These are phyloP conservation scores for Ogataea glucozyma DNA, from an alignment of 805 yeast genomes.

Conservation along the genomic window DNA sequence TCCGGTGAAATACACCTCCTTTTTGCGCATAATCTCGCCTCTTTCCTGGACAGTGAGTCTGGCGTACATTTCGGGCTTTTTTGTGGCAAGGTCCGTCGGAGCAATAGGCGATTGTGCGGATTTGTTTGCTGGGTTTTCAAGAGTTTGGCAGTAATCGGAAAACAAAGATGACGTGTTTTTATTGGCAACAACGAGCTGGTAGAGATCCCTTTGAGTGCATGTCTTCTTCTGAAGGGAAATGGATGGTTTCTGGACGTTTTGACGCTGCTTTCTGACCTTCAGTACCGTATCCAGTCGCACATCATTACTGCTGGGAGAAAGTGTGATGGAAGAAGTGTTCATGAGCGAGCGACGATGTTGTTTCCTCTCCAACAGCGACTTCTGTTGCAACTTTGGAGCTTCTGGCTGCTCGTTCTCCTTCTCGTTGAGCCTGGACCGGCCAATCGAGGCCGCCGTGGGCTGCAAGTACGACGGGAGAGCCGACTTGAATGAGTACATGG, in stretches of 20 bases:
- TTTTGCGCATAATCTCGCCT: slow-evolving; percentile 55
- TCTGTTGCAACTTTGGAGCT: slow-evolving; percentile 1
- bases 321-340: not conserved
- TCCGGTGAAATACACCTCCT: slow-evolving; percentile 55
- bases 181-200: slow-evolving; percentile 9
- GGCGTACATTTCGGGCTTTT: slow-evolving; percentile 23
- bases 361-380: slow-evolving; percentile 11
- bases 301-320: slow-evolving; percentile 7
- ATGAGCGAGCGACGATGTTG: slow-evolving; percentile 17
- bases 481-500: slow-evolving; percentile 13
- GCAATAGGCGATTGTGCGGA: slow-evolving; percentile 8
- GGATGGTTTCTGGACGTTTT: not conserved
- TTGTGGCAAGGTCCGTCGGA: slow-evolving; percentile 20
- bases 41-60: slow-evolving; percentile 55
- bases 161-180: slow-evolving; percentile 10
- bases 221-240: not conserved
- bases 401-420: slow-evolving; percentile 20
- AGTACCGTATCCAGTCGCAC: slow-evolving; percentile 5
- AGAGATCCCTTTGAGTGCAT: slow-evolving; percentile 13
- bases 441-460: slow-evolving; percentile 25
- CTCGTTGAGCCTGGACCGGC: slow-evolving; percentile 11
- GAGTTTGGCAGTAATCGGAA: slow-evolving; percentile 7
- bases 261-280: slow-evolving; percentile 2
- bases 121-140: not conserved
- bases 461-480: slow-evolving; percentile 22